Base-by-base conservation (phyloP, 805 yeast genomes). In the Nadsonia fulvescens region DNA sequence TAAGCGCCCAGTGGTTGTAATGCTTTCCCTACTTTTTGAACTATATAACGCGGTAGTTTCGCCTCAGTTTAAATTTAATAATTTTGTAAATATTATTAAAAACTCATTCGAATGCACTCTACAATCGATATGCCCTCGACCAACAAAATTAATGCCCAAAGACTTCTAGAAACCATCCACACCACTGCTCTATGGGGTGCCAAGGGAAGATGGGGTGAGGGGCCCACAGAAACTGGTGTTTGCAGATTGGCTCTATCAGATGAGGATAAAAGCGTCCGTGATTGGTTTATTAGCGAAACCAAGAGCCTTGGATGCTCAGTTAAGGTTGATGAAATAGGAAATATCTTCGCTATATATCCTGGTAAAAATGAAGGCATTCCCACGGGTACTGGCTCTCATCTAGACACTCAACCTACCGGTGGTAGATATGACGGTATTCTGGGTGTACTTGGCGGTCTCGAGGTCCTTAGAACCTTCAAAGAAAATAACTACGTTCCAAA, bases 401-500 rank as follows among this genome's bases (percentile, higher is more conserved):
- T 73, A 31, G 83, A 73, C 38, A 73, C 83, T 1, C 82, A 73
- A 47, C 82, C 82, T 15, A 68, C 72, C 5, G 83, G 82, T 20
- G 82, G 83, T 7, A 55, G 78, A 32, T 73, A 72, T 38, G 83
- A 73, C 40, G 83, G 82, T 23, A 66, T 73, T 20, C 55, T 58
- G 18, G 83, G 83, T 11, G 81, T 73, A 4, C 49, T 71, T 23
- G 48, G 72, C 6, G 81, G 78, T 1, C 49, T 73, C 23, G 79
- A 73, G 46, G 69, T 73, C 4, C 46, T 73, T 37, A 53, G 78
- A 33, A 70, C 79, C 4, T 48, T 73, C 40, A 63, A 67, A 32
- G 77, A 66, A 10, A 65, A 67, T 43, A 51, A 56, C 22, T 60
- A 49, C 38, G 54, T 52, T 7, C 78, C 83, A n/a, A 60, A 67